Conservation (phyloP, 73 alveolate species). For the Stentor coeruleus region DNA sequence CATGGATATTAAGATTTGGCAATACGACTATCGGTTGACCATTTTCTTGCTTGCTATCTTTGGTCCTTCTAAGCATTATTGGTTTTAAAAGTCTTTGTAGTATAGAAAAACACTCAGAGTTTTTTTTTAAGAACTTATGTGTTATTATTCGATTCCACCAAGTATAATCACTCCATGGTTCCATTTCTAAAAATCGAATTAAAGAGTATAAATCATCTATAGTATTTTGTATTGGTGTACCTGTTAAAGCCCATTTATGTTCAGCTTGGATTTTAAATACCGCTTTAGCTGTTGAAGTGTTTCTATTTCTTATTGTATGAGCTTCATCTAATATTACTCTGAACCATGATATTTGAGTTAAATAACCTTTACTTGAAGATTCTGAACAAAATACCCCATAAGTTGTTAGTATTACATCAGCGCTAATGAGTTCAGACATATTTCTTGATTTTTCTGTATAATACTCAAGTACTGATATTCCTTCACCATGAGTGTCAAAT, state of each 20-base stretch:
- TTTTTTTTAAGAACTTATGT: constrained; percentile 41
- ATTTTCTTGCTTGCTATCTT: constrained; percentile 33
- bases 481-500: constrained; percentile 36
- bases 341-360: constrained; percentile 35
- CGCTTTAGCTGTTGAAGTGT: constrained; percentile 38
- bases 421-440: constrained; percentile 19
- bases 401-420: constrained; percentile 46
- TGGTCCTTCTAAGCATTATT: constrained; percentile 53
- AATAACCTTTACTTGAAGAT: constrained; percentile 23
- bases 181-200: constrained; percentile 38
- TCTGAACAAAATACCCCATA: constrained; percentile 50
- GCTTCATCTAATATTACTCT: constrained; percentile 53
- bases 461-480: neutral
- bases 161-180: constrained; percentile 57
- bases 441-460: constrained; percentile 21
- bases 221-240: constrained; percentile 50
- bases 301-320: constrained; percentile 37
- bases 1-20: constrained; percentile 37
- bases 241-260: constrained; percentile 60
- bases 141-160: constrained; percentile 56
- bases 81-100: constrained; percentile 39
- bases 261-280: constrained; percentile 36
- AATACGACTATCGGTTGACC: constrained; percentile 34
- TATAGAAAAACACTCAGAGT: constrained; percentile 33
- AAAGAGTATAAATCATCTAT: constrained; percentile 45